These are phyloP conservation scores for Rhododendron kiyosumense DNA, from an alignment of 148 eudicot species.

Conservation along the genomic window DNA sequence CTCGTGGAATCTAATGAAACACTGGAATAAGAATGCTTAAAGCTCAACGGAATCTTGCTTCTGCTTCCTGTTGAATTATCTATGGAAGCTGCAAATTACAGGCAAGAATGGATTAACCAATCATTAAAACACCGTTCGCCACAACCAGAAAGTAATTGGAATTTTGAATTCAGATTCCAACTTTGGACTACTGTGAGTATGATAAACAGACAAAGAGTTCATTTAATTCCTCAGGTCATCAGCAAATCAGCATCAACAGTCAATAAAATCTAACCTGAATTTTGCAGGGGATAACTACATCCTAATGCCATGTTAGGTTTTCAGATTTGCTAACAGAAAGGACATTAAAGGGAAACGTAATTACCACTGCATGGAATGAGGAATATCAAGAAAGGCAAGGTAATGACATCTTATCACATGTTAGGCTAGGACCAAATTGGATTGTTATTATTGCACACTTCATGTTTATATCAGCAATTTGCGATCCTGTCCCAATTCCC, in stretches of 20 bases:
- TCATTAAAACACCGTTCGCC: neutral
- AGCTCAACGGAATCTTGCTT: conserved; percentile 18
- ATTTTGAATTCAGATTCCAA: neutral
- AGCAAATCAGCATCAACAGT: neutral
- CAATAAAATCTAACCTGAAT: neutral
- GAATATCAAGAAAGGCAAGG: neutral
- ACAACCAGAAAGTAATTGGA: conserved; percentile 20
- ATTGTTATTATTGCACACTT: neutral
- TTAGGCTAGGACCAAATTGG: neutral
- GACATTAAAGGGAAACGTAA: neutral
- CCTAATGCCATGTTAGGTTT: neutral
- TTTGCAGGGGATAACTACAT: neutral
- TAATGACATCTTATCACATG: neutral
- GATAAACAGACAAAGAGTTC: neutral
- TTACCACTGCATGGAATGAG: neutral
- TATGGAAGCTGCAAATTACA: conserved; percentile 13
- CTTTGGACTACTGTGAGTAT: neutral
- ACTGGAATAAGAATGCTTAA: conserved; percentile 23
- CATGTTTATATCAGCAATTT: neutral
- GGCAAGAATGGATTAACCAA: neutral
- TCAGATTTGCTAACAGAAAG: neutral
- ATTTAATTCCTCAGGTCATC: neutral
- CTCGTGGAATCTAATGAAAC: conserved; percentile 19
- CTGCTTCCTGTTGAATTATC: conserved; percentile 40
- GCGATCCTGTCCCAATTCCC: neutral